Conservation (phyloP, 345 rosid genomes). For the Turritis glabra region DNA sequence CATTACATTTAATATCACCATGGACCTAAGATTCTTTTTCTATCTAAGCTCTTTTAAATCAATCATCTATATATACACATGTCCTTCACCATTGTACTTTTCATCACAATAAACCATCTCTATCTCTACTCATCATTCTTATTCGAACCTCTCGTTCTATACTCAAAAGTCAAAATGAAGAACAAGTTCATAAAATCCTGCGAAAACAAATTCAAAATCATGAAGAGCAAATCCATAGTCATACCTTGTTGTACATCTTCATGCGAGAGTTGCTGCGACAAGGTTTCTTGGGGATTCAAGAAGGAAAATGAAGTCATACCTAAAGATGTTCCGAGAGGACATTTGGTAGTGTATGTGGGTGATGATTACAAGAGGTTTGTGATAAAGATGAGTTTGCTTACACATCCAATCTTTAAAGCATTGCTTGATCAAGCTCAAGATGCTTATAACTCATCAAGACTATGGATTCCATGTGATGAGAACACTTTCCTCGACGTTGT, state of each 20-base stretch:
- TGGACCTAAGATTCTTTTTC: conserved; percentile 24
- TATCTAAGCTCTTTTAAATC: conserved; percentile 16
- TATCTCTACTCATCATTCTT: not conserved
- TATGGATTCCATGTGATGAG: conserved; percentile 85
- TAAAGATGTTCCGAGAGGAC: conserved; percentile 84
- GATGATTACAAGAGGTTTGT: conserved; percentile 67
- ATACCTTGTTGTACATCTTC: conserved; percentile 50
- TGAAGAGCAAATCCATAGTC: conserved; percentile 46
- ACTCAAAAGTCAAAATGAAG: conserved; percentile 36
- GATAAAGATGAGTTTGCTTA: conserved; percentile 64
- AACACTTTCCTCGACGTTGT: conserved; percentile 68
- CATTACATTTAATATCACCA: conserved; percentile 51
- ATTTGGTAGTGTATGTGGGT: conserved; percentile 80
- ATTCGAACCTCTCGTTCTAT: not conserved
- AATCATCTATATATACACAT: conserved; percentile 40
- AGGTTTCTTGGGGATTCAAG: conserved; percentile 52
- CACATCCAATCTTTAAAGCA: conserved; percentile 76
- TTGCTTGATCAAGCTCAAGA: conserved; percentile 80
- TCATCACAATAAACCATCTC: conserved; percentile 33
- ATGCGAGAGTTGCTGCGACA: conserved; percentile 49
- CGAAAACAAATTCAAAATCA: conserved; percentile 53
- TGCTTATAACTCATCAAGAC: conserved; percentile 62
- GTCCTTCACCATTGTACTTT: conserved; percentile 28
- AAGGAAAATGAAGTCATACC: conserved; percentile 55
- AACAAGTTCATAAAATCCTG: conserved; percentile 49